These are phyloP conservation scores for Wickerhamiella sorbophila DNA, from an alignment of 805 yeast species.

Conservation along the genomic window DNA sequence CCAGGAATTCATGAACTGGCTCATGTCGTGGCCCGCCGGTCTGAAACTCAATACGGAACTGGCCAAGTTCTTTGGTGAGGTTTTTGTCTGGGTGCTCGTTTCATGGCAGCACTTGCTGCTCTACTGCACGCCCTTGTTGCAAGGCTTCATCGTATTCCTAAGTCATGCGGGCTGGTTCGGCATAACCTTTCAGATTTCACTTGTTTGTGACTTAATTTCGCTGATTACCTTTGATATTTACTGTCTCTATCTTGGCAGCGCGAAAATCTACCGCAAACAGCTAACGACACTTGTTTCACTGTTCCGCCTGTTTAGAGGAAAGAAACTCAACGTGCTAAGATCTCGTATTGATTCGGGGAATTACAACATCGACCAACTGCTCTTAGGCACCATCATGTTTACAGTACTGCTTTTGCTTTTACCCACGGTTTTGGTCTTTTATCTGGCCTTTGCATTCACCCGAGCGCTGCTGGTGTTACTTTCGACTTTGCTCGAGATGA, in stretches of 20 bases:
- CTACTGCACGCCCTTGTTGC: slow-evolving; percentile 4
- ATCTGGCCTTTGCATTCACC: slow-evolving; percentile 51
- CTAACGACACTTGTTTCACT: slow-evolving; percentile 52
- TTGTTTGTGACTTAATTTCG: slow-evolving; percentile 49
- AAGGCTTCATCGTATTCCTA: slow-evolving; percentile 4
- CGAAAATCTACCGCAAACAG: slow-evolving; percentile 69
- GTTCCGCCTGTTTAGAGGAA: slow-evolving; percentile 77
- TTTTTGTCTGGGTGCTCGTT: slow-evolving; percentile 71
- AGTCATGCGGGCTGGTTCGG: slow-evolving; percentile 39
- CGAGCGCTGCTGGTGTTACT: slow-evolving; percentile 37
- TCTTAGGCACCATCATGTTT: slow-evolving; percentile 79
- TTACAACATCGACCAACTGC: slow-evolving; percentile 72
- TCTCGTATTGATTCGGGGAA: slow-evolving; percentile 74
- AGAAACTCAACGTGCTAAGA: slow-evolving; percentile 70
- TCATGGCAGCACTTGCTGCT: slow-evolving; percentile 36
- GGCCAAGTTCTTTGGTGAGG: slow-evolving; percentile 71
- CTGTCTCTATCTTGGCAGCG: slow-evolving; percentile 63
- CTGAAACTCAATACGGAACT: slow-evolving; percentile 79
- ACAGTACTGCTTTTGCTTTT: slow-evolving; percentile 61
- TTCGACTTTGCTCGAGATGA: slow-evolving; percentile 41
- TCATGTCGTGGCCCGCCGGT: slow-evolving; percentile 87
- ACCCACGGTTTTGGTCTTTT: slow-evolving; percentile 83
- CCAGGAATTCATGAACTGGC: slow-evolving; percentile 43
- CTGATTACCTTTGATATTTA: slow-evolving; percentile 56
- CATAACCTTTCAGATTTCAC: slow-evolving; percentile 52